These are phyloP conservation scores for Cucumis melo DNA, from an alignment of 306 rosid species.

Conservation along the genomic window DNA sequence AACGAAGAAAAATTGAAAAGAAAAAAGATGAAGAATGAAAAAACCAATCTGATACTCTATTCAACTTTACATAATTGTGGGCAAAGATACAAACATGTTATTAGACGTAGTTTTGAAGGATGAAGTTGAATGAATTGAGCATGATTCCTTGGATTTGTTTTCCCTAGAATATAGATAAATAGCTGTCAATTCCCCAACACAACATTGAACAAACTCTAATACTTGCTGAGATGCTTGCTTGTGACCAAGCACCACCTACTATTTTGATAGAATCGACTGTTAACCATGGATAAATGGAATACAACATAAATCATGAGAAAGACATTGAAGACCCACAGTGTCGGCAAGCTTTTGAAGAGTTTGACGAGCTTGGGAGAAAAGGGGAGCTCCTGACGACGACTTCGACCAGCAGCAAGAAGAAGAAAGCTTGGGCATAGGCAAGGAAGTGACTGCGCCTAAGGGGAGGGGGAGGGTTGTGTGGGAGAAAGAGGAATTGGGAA, in stretches of 20 bases:
- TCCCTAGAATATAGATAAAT: conserved; percentile 27
- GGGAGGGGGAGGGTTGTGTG: too few species aligned
- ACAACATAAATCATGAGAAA: too few species aligned
- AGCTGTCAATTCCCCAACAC: conserved; percentile 22
- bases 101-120: conserved; percentile 3
- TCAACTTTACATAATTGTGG: conserved; percentile 10
- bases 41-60: neutral
- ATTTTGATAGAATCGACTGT: neutral
- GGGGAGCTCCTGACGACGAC: too few species aligned
- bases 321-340: too few species aligned
- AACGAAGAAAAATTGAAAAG: neutral
- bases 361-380: too few species aligned
- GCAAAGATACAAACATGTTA: conserved; percentile 5
- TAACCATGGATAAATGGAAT: too few species aligned
- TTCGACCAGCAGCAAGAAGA: too few species aligned
- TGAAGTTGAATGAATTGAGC: conserved; percentile 2
- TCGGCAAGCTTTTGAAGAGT: too few species aligned
- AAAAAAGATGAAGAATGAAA: neutral
- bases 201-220: conserved; percentile 23
- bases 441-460: too few species aligned
- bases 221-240: conserved; percentile 22
- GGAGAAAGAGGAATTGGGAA: too few species aligned
- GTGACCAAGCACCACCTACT: conserved; percentile 25
- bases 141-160: conserved; percentile 13
- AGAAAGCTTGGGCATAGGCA: too few species aligned